phyloP scores from a whole-genome alignment of 2,329 filamentous ascomycete species.

The Samsoniella hepiali region DNA sequence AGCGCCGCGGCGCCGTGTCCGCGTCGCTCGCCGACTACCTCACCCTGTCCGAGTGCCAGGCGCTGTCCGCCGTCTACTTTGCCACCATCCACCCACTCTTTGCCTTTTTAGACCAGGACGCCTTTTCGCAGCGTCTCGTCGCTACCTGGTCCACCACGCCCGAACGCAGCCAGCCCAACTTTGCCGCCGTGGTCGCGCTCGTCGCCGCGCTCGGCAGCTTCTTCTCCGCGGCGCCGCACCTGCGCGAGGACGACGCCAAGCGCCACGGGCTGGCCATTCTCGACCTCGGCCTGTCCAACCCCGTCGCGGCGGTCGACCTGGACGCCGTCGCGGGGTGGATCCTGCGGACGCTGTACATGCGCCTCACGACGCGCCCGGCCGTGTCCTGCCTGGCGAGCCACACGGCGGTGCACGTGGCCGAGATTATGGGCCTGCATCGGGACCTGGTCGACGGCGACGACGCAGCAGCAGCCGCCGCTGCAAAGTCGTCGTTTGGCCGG shows the following conservation, averaged over 20 bases:
- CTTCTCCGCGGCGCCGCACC: slow-evolving; percentile 19
- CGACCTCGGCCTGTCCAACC: slow-evolving; percentile 15
- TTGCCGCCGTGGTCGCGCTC: slow-evolving; percentile 20
- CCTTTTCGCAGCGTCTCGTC: neutral
- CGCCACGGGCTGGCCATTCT: slow-evolving; percentile 18
- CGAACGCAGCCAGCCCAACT: slow-evolving; percentile 10
- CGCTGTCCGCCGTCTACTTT: slow-evolving; percentile 19
- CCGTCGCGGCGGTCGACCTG: slow-evolving; percentile 17
- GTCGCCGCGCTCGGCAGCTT: slow-evolving; percentile 21
- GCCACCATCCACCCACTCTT: slow-evolving; percentile 18
- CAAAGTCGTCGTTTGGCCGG: neutral
- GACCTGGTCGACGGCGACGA: slow-evolving; percentile 10
- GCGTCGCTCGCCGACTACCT: slow-evolving; percentile 11
- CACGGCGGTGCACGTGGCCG: slow-evolving; percentile 21
- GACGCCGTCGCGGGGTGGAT: slow-evolving; percentile 23
- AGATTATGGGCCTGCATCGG: slow-evolving; percentile 22
- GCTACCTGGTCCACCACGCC: slow-evolving; percentile 4
- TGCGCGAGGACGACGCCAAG: slow-evolving; percentile 18
- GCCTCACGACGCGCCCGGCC: slow-evolving; percentile 22
- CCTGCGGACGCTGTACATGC: slow-evolving; percentile 21
- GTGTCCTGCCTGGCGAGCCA: slow-evolving; percentile 21
- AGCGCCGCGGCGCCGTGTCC: slow-evolving; percentile 10
- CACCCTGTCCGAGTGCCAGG: slow-evolving; percentile 16
- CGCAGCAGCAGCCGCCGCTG: neutral
- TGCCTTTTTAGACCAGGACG: slow-evolving; percentile 6